These are phyloP conservation scores for Inonotus obliquus DNA, from an alignment of 1,284 basidiomycete species.

Conservation along the genomic window DNA sequence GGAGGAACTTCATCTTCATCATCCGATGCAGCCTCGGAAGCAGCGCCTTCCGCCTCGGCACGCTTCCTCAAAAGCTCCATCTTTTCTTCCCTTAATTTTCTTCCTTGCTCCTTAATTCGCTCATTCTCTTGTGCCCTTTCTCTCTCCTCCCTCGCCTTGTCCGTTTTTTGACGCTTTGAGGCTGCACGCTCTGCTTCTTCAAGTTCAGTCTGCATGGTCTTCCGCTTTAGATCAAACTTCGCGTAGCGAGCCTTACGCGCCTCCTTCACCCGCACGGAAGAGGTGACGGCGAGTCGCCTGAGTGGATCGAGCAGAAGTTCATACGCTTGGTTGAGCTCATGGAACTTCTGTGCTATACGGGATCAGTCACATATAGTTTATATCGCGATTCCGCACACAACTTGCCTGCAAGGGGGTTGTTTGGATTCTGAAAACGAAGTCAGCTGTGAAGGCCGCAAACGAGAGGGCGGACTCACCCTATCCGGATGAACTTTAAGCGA, in stretches of 20 bases:
- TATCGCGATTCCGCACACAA: slow-evolving; percentile 1
- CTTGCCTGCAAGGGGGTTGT: slow-evolving; percentile 73
- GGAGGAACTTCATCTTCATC: slow-evolving; percentile 39
- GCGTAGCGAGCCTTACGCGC: slow-evolving; percentile 72
- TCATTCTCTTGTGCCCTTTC: slow-evolving; percentile 62
- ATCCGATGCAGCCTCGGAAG: slow-evolving; percentile 28
- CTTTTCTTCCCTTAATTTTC: slow-evolving; percentile 63
- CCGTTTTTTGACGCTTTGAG: slow-evolving; percentile 68
- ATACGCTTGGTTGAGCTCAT: slow-evolving; percentile 82
- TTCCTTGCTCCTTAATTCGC: slow-evolving; percentile 74
- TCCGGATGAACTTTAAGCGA: slow-evolving; percentile 90
- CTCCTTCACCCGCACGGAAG: slow-evolving; percentile 68
- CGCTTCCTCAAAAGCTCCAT: slow-evolving; percentile 48
- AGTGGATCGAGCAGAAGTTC: slow-evolving; percentile 82
- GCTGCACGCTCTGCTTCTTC: slow-evolving; percentile 71
- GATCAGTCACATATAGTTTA: not conserved
- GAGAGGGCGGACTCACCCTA: slow-evolving; percentile 48
- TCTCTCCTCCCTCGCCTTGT: slow-evolving; percentile 54
- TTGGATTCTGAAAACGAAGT: slow-evolving; percentile 56
- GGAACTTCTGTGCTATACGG: slow-evolving; percentile 70
- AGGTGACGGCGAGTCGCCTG: slow-evolving; percentile 79
- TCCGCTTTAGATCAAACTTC: slow-evolving; percentile 74
- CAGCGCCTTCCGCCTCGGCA: slow-evolving; percentile 33
- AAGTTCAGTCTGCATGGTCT: slow-evolving; percentile 78
- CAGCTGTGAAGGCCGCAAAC: slow-evolving; percentile 20